These are phyloP conservation scores for Ganoderma meredithae DNA, from an alignment of 1,284 basidiomycete genomes.

Conservation along the genomic window DNA sequence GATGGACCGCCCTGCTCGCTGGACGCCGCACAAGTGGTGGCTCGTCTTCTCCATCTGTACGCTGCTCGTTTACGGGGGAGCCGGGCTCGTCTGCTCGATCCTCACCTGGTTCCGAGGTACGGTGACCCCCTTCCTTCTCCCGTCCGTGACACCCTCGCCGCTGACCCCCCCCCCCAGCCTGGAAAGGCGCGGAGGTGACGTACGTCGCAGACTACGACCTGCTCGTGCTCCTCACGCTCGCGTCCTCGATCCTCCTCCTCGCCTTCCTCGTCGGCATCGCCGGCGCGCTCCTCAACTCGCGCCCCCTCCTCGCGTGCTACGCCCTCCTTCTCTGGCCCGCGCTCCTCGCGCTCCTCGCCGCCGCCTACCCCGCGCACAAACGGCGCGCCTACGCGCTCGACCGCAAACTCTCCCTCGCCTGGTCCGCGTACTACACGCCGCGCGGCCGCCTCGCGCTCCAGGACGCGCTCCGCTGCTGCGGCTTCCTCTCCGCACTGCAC, in stretches of 20 bases:
- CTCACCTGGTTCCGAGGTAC: constrained; percentile 67
- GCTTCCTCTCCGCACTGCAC: constrained; percentile 72
- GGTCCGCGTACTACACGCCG: constrained; percentile 71
- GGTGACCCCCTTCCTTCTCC: constrained; percentile 29
- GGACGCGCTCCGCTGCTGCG: constrained; percentile 75
- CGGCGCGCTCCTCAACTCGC: constrained; percentile 77
- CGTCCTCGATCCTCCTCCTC: constrained; percentile 63
- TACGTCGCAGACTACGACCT: constrained; percentile 63
- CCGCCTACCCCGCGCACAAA: constrained; percentile 78
- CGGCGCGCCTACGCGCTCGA: constrained; percentile 74
- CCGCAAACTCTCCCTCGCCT: constrained; percentile 76
- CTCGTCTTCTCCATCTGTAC: constrained; percentile 58
- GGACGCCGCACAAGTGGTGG: constrained; percentile 67
- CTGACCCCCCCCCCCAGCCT: constrained; percentile 44
- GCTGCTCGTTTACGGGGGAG: constrained; percentile 58
- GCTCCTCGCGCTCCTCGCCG: constrained; percentile 66
- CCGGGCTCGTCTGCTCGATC: constrained; percentile 53
- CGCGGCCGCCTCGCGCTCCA: constrained; percentile 69
- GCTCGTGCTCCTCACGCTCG: constrained; percentile 68
- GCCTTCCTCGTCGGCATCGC: constrained; percentile 71
- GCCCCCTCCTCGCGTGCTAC: constrained; percentile 77
- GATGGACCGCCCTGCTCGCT: constrained; percentile 48
- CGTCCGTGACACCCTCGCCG: background rate
- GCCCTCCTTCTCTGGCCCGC: constrained; percentile 75
- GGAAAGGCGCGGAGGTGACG: constrained; percentile 60